Percentiles rank a stretch among this genome's conserved stretches.
Conservation (phyloP, 2,329 filamentous ascomycete genomes). For the Claviceps paspali region DNA sequence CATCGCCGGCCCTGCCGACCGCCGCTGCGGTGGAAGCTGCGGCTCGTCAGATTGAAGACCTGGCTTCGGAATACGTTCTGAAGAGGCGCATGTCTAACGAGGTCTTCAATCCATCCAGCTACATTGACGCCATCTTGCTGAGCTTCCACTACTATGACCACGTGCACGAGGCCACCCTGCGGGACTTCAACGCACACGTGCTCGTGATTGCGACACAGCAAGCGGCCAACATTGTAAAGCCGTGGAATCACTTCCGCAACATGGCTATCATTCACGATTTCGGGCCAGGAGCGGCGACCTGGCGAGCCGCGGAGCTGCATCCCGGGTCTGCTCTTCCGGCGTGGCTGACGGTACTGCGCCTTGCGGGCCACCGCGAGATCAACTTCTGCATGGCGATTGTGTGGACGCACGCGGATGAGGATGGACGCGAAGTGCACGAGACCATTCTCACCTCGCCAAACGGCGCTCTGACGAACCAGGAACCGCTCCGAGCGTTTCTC, state of each 20-base stretch:
- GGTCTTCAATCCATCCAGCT: conserved; percentile 6
- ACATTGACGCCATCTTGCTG: conserved; percentile 6
- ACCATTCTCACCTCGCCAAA: conserved; percentile 5
- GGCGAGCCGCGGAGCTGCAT: conserved; percentile 3
- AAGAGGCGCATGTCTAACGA: conserved; percentile 7
- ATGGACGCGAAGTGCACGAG: conserved; percentile 4
- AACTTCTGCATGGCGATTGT: conserved; percentile 6
- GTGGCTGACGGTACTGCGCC: conserved; percentile 6
- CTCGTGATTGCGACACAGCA: conserved; percentile 6
- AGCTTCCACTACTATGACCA: conserved; percentile 6
- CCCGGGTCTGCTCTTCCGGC: conserved; percentile 3
- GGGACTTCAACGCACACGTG: conserved; percentile 4
- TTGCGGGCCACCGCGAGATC: conserved; percentile 7
- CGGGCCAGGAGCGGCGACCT: neutral
- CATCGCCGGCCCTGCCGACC: conserved; percentile 5
- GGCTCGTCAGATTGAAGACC: conserved; percentile 6
- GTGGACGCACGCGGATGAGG: conserved; percentile 4
- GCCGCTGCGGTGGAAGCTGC: conserved; percentile 5
- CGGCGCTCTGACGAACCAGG: conserved; percentile 3
- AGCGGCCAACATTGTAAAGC: conserved; percentile 6
- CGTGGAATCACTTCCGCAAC: conserved; percentile 7
- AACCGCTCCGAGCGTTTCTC: conserved; percentile 5
- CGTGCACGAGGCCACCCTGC: conserved; percentile 6
- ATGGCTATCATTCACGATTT: conserved; percentile 4
- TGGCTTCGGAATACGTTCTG: conserved; percentile 5